Percentiles rank a stretch among this genome's conserved stretches.
phyloP scores from a whole-genome alignment of 176 grass and related monocot genomes.

The Oryza rufipogon region DNA sequence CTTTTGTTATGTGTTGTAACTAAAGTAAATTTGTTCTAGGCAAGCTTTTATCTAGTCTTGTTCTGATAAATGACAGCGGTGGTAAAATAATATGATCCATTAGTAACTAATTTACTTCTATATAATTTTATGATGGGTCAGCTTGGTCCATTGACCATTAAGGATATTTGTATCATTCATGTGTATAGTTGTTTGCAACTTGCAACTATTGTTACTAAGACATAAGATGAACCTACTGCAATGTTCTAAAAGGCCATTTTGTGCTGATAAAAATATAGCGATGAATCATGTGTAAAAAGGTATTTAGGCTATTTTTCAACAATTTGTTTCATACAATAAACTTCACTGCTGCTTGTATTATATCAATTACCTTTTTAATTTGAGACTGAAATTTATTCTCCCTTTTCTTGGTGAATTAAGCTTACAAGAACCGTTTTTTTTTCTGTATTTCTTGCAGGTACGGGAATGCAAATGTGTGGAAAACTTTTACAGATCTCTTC shows the following conservation, averaged over 20 bases:
- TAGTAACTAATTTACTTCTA: background rate
- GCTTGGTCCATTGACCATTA: background rate
- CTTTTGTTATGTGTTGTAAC: slow-evolving; percentile 16
- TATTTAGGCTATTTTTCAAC: background rate
- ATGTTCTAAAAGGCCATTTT: background rate
- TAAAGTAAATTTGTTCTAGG: slow-evolving; percentile 8
- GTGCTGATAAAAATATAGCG: background rate
- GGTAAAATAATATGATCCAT: slow-evolving; percentile 7
- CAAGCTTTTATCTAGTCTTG: background rate
- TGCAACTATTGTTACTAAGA: background rate
- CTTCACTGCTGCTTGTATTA: background rate
- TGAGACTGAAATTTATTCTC: slow-evolving; percentile 2
- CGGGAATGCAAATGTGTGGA: slow-evolving; percentile 96
- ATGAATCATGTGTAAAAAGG: background rate
- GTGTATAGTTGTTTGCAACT: background rate
- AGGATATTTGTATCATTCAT: background rate
- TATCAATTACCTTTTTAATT: background rate
- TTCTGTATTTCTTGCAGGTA: slow-evolving; percentile 61
- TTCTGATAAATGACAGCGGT: background rate
- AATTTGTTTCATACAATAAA: background rate
- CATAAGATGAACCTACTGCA: background rate
- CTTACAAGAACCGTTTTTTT: background rate
- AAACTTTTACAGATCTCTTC: slow-evolving; percentile 97
- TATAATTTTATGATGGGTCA: background rate
- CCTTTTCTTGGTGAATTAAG: background rate